These are phyloP conservation scores for Saccharomycopsis fermentans DNA, from an alignment of 805 yeast genomes.

Conservation along the genomic window DNA sequence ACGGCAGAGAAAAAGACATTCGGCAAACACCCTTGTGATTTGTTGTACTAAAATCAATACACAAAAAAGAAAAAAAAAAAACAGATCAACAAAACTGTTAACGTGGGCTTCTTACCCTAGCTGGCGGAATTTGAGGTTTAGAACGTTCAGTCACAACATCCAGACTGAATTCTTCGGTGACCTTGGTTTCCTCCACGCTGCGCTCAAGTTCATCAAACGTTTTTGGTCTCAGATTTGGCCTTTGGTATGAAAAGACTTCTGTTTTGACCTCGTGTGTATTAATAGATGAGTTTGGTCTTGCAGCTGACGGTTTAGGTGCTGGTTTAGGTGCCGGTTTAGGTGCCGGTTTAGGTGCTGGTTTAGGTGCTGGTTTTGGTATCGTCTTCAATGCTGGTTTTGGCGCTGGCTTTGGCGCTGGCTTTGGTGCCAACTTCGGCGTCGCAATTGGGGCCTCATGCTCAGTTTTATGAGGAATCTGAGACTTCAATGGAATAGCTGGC, in stretches of 20 bases:
- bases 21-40: no score
- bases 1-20: no score
- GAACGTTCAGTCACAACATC: background rate
- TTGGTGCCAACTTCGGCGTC: background rate
- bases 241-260: background rate
- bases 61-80: no score
- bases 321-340: no score
- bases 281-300: background rate
- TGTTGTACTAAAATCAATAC: no score
- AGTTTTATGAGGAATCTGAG: background rate
- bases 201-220: background rate
- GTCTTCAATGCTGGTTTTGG: background rate
- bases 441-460: background rate
- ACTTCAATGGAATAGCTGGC: constrained; percentile 3
- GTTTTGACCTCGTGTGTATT: background rate
- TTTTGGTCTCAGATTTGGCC: background rate
- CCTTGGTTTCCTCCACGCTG: background rate
- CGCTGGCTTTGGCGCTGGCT: background rate
- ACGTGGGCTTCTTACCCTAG: background rate
- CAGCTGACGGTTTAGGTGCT: background rate
- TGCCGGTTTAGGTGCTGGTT: background rate
- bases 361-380: no score
- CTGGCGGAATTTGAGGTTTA: background rate
- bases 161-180: background rate
- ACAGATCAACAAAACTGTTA: no score